Evolutionary conservation across 78 protist genomes (phyloP), one percentile per base, ranked within the genome.

Genomic region (Acrasis kona): DNA sequence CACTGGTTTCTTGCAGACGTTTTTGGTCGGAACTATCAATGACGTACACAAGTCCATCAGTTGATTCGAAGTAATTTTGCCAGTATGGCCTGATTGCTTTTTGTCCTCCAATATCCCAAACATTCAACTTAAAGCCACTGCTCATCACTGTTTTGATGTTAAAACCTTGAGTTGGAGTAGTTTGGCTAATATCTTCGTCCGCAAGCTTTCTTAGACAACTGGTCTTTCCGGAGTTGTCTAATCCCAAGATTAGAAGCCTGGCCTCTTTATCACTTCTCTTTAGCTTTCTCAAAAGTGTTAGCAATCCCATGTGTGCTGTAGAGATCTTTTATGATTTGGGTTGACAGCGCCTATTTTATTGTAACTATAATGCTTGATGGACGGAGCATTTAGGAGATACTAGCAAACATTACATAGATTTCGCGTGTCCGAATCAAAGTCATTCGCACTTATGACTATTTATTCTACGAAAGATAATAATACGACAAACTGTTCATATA

Each of bases 21-120:
- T 86, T 76, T 31, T 42, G 40, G 73, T 95, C 99, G 0, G 96
- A 80, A 5, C 83, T 39, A 70, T 96, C 99, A 8, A 98, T 91
- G 6, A 98, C 99, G 97, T 98, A 98, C n/a, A 98, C 77, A 2
- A 98, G 50, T 28, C 94, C 99, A 67, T 97, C 99, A n/a, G 91
- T 88, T 57, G 70, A 38, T 4, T 85, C 83, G 57, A 71, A 88
- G 78, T 91, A 92, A 64, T 89, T 83, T 8, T 72, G 1, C 96
- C 96, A 92, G 88, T 86, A 89, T 1, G 89, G 86, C 0, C 96
- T 87, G 67, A 92, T 88, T 57, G 81, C 68, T 84, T 80, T 78
- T 67, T 92, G 96, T 7, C 92, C 96, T 0, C 96, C 96, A 12
- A 92, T 82, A 31, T 92, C 96, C 96, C 96, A 89, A 58, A 92